phyloP scores from a whole-genome alignment of 257 asterid species.

The Capsicum pubescens region DNA sequence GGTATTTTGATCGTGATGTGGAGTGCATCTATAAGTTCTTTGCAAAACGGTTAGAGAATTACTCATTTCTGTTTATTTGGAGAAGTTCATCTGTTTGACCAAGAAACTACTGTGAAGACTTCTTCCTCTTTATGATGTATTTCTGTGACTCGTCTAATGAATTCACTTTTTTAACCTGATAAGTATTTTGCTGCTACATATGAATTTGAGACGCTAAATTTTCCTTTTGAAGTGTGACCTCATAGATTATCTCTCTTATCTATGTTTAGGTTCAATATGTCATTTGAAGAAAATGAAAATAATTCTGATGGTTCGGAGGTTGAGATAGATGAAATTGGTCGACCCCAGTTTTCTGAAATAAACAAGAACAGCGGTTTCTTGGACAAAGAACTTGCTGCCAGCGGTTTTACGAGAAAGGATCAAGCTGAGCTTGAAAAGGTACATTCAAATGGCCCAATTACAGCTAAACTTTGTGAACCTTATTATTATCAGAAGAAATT shows the following conservation, averaged over 20 bases:
- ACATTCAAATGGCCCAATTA: conserved; percentile 15
- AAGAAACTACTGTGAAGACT: conserved; percentile 1
- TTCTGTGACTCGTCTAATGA: background rate
- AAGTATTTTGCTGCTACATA: background rate
- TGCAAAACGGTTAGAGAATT: conserved; percentile 67
- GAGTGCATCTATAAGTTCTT: conserved; percentile 91
- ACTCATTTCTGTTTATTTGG: background rate
- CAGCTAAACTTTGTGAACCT: background rate
- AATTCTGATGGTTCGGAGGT: conserved; percentile 56
- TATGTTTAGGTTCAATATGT: conserved; percentile 65
- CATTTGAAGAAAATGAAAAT: conserved; percentile 58
- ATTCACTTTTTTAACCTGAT: background rate
- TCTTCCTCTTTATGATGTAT: conserved; percentile 15
- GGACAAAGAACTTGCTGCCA: conserved; percentile 96
- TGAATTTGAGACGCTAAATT: background rate
- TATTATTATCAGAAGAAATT: background rate
- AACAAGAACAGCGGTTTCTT: conserved; percentile 69
- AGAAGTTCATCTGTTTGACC: conserved; percentile 6
- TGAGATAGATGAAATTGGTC: conserved; percentile 54
- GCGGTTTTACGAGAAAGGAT: conserved; percentile 92
- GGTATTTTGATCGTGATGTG: conserved; percentile 97
- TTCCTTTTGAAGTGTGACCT: background rate
- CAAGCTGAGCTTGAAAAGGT: conserved; percentile 86
- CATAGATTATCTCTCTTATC: background rate
- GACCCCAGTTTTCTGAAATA: conserved; percentile 77